phyloP scores from a whole-genome alignment of 192 early-diverging fungal genomes.

The Coemansia sp. region DNA sequence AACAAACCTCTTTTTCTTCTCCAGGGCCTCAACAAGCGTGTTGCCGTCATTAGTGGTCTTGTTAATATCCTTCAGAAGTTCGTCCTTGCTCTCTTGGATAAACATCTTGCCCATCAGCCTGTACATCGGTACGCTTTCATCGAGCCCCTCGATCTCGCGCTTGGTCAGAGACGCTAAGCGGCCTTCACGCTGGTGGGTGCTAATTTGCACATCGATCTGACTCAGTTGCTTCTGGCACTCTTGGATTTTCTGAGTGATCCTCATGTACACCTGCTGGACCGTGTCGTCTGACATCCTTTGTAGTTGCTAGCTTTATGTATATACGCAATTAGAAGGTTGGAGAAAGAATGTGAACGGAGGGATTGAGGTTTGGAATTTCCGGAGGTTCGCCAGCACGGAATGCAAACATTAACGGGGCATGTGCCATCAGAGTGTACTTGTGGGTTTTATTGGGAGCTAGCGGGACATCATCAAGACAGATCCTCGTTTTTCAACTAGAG shows the following conservation, averaged over 20 bases:
- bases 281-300: conserved; percentile 35
- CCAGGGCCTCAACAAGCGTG: conserved; percentile 26
- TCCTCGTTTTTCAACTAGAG: no score
- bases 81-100: conserved; percentile 36
- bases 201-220: conserved; percentile 47
- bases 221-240: conserved; percentile 40
- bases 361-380: no score
- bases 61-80: conserved; percentile 33
- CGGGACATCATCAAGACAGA: no score
- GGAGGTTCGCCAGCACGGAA: no score
- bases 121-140: conserved; percentile 31
- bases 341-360: no score
- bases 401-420: neutral
- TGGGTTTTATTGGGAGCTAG: neutral
- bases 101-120: conserved; percentile 56
- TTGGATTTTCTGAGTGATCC: conserved; percentile 48
- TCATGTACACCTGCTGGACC: conserved; percentile 44
- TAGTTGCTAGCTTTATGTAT: no score
- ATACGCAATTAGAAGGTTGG: no score
- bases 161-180: conserved; percentile 45
- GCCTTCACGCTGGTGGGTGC: conserved; percentile 44
- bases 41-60: conserved; percentile 13
- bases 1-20: conserved; percentile 56
- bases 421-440: neutral
- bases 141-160: conserved; percentile 45